Conservation (phyloP, 2,329 filamentous ascomycete genomes). For the Trichoderma sp. region DNA sequence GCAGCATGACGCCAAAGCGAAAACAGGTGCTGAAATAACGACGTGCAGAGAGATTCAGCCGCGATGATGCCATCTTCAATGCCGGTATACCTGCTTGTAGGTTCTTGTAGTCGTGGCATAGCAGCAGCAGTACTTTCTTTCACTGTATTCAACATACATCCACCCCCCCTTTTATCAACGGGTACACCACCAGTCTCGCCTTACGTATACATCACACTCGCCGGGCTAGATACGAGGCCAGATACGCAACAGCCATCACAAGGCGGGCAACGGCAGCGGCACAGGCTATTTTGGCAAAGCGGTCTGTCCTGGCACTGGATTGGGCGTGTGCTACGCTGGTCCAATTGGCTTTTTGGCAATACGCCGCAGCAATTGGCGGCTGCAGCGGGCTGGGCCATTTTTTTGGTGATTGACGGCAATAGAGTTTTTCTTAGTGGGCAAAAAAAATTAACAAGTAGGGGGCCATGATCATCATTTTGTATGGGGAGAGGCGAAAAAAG, state of each 20-base stretch:
- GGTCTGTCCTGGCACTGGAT: neutral
- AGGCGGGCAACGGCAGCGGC: constrained; percentile 20
- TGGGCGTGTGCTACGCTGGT: neutral
- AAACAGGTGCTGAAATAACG: neutral
- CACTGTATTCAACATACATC: neutral
- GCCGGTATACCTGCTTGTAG: neutral
- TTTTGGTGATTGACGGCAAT: constrained; percentile 4
- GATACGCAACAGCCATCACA: neutral
- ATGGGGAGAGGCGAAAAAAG: neutral
- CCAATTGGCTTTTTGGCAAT: constrained; percentile 14
- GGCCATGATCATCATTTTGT: neutral
- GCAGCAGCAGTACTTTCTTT: neutral
- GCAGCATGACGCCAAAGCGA: neutral
- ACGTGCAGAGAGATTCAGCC: neutral
- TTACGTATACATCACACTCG: neutral
- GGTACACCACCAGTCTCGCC: neutral
- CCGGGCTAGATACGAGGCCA: neutral
- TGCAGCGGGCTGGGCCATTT: constrained; percentile 4
- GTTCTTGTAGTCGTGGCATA: neutral
- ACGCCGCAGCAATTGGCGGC: neutral
- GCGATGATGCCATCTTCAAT: neutral
- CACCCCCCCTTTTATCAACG: neutral
- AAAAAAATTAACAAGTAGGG: neutral
- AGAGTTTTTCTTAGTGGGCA: constrained; percentile 7
- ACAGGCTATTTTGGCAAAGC: neutral